Percentiles rank a stretch among this genome's conserved stretches.
Evolutionary conservation across 805 yeast genomes (phyloP).

Genomic region (Lipomyces chichibuensis): DNA sequence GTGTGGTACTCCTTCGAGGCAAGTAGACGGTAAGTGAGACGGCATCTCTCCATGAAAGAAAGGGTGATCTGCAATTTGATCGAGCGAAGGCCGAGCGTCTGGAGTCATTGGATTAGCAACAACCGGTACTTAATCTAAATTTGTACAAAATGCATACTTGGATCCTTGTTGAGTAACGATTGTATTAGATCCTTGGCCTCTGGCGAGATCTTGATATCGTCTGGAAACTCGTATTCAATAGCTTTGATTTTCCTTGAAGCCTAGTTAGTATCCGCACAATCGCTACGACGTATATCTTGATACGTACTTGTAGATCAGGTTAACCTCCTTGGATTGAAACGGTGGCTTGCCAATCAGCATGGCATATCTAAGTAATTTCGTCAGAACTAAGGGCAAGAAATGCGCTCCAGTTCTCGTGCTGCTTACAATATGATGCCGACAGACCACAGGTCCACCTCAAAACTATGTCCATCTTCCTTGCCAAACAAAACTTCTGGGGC

Average conservation of each 20-base stretch:
- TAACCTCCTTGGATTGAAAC: constrained; percentile 93
- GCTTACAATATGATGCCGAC: constrained; percentile 86
- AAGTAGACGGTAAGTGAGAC: constrained; percentile 60
- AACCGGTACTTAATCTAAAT: not conserved
- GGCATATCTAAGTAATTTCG: constrained; percentile 52
- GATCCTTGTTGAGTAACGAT: constrained; percentile 75
- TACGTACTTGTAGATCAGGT: constrained; percentile 71
- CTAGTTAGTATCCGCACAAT: not conserved
- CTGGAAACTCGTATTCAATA: constrained; percentile 79
- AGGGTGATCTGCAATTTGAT: constrained; percentile 75
- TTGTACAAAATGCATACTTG: constrained; percentile 47
- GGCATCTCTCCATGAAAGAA: constrained; percentile 93
- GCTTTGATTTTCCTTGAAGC: constrained; percentile 57
- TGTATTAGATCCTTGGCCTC: constrained; percentile 75
- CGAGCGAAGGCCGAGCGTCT: constrained; percentile 70
- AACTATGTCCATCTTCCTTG: constrained; percentile 81
- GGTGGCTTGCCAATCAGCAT: constrained; percentile 94
- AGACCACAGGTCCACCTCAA: constrained; percentile 97
- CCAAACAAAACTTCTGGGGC: constrained; percentile 97
- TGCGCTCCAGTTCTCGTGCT: too few species aligned
- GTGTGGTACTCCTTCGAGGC: constrained; percentile 66
- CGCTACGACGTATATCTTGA: not conserved
- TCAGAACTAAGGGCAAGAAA: not conserved
- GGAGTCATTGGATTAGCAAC: not conserved
- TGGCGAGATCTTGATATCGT: constrained; percentile 60